Base-by-base conservation (phyloP, 768 basidiomycete genomes). In the Boletus insuetus region DNA sequence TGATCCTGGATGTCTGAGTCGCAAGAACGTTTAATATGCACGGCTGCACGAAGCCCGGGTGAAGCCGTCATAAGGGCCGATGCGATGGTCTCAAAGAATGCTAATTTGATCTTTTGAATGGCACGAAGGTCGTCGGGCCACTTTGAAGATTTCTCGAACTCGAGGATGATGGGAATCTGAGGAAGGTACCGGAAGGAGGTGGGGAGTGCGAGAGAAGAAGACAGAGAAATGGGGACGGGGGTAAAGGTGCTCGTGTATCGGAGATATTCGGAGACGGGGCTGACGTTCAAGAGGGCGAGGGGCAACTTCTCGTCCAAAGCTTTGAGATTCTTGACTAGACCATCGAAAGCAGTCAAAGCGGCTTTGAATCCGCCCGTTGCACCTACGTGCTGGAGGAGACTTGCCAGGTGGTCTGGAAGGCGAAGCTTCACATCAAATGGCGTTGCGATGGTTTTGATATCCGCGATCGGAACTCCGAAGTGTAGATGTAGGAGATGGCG, bases 41-140 rank as follows among this genome's bases (percentile, higher is more conserved):
- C 83, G 6, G 65, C 63, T 0, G 86, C 87, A 17, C 67, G 78
- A 4, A 86, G 69, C 9, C 83, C 84, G 0, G 75, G 54, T 2
- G 80, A 72, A 1, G 76, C 64, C 11, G 71, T 68, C 80, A 84
- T 83, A 45, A 97, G 76, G 1, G 79, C 77, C 19, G 77, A 74
- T 2, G 88, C 92, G 8, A 98, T 77, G 39, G 84, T 82, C 65
- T 94, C 91, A 57, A 98, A 83, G 67, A 98, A 89, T 0, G 95
- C 96, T 1, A 96, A 76, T 69, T 98, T 98, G 71, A 94, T 87
- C 58, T 92, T 92, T 69, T 97, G 96, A 45, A 98, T 89, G 0
- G 94, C 94, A 17, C 77, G 79, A 5, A 98, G 79, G 60, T 98
- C 94, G 64, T 98, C 95, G 0, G 97, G 96, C 97, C 97, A 99